These are phyloP conservation scores for Exophiala mesophila DNA, from an alignment of 2,329 filamentous ascomycete genomes.

Conservation along the genomic window DNA sequence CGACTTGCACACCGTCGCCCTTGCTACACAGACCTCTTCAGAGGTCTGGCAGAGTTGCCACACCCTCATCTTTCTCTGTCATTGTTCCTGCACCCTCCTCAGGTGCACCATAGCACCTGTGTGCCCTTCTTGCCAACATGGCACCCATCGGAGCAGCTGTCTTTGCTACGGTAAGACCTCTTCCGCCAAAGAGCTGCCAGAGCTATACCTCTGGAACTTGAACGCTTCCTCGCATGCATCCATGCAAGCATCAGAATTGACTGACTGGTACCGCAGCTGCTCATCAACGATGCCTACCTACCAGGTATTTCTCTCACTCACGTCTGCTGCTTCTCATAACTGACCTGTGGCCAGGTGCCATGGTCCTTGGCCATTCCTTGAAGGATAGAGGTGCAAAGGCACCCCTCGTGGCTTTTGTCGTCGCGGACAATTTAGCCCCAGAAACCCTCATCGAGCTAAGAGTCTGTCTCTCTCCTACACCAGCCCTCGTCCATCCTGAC, in stretches of 20 bases:
- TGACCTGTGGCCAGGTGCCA: slow-evolving; percentile 61
- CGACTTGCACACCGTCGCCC: no score
- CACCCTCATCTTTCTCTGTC: no score
- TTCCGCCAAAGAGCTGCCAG: background rate
- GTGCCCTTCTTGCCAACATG: slow-evolving; percentile 26
- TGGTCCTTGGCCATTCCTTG: slow-evolving; percentile 89
- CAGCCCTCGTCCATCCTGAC: slow-evolving; percentile 5
- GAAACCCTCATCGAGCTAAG: slow-evolving; percentile 74
- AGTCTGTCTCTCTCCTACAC: slow-evolving; percentile 46
- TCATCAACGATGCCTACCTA: slow-evolving; percentile 87
- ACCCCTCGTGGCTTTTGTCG: slow-evolving; percentile 80
- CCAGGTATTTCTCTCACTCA: slow-evolving; percentile 59
- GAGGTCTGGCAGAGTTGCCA: no score
- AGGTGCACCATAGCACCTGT: no score
- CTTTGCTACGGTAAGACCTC: slow-evolving; percentile 26
- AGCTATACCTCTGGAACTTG: background rate
- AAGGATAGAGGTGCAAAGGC: slow-evolving; percentile 83
- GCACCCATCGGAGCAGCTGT: slow-evolving; percentile 26
- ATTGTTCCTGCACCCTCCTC: no score
- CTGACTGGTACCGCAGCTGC: slow-evolving; percentile 57
- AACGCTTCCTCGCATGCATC: slow-evolving; percentile 14
- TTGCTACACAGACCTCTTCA: no score
- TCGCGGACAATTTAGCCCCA: slow-evolving; percentile 69
- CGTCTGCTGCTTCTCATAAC: slow-evolving; percentile 1
- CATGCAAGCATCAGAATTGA: slow-evolving; percentile 11